These are phyloP conservation scores for Nevesoporus exiguus DNA, from an alignment of 768 basidiomycete genomes.

Conservation along the genomic window DNA sequence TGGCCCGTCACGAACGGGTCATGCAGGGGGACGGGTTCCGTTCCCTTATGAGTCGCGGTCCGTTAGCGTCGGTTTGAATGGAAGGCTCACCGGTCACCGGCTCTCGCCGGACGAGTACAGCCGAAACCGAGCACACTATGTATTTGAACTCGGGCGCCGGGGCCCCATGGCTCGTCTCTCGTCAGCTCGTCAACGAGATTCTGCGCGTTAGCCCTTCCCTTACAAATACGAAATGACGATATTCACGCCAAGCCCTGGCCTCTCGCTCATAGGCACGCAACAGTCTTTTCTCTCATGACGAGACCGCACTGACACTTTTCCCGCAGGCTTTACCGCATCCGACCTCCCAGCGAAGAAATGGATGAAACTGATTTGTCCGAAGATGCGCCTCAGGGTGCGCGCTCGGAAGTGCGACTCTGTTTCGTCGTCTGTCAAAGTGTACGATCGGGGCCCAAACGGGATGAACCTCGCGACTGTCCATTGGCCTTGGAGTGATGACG, in stretches of 20 bases:
- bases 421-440: conserved; percentile 10
- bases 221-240: neutral
- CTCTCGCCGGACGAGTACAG: conserved; percentile 11
- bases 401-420: conserved; percentile 5
- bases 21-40: too few species aligned
- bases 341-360: conserved; percentile 22
- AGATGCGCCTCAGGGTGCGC: conserved; percentile 22
- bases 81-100: conserved; percentile 9
- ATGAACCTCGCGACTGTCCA: neutral
- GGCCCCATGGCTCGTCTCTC: neutral
- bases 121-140: neutral
- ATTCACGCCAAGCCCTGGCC: conserved; percentile 1
- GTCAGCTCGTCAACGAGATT: neutral
- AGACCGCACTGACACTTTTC: neutral
- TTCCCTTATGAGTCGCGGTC: too few species aligned
- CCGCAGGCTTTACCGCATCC: conserved; percentile 22
- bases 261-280: conserved; percentile 19
- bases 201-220: neutral
- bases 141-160: neutral
- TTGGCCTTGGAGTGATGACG: conserved; percentile 19
- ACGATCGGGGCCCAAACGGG: neutral
- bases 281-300: neutral
- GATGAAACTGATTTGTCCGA: conserved; percentile 17
- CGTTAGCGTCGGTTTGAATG: neutral
- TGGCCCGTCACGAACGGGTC: too few species aligned